Percentiles rank a stretch among this genome's conserved stretches.
Conservation (phyloP, 495 filamentous ascomycete genomes). For the Talaromyces wortmannii region DNA sequence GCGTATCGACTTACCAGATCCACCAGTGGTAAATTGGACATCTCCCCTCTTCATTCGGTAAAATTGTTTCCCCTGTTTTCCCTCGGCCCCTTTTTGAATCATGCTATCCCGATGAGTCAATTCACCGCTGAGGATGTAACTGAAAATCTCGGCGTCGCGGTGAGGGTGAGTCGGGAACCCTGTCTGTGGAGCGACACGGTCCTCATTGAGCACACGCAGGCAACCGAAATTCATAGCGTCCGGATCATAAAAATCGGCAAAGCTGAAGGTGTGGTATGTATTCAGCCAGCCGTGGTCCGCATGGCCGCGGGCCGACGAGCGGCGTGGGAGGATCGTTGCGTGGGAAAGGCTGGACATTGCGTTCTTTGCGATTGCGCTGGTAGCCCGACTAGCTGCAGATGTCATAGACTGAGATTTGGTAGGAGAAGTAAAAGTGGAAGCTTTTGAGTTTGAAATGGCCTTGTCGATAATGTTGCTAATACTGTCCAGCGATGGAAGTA, state of each 20-base stretch:
- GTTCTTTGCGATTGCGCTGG: constrained; percentile 3
- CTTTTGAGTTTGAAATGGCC: background rate
- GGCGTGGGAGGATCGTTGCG: constrained; percentile 57
- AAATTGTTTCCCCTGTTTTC: constrained; percentile 45
- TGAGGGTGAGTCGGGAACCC: constrained; percentile 80
- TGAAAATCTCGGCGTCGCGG: constrained; percentile 78
- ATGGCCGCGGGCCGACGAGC: constrained; percentile 59
- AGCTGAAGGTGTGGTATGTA: constrained; percentile 76
- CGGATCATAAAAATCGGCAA: constrained; percentile 67
- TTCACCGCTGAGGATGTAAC: constrained; percentile 71
- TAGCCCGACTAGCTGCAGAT: background rate
- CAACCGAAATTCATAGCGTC: constrained; percentile 56
- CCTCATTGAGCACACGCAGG: constrained; percentile 77
- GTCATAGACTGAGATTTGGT: background rate
- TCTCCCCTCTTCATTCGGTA: constrained; percentile 70
- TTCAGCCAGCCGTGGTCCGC: constrained; percentile 79
- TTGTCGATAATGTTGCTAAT: background rate
- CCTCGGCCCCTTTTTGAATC: constrained; percentile 52
- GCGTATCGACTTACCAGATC: constrained; percentile 42
- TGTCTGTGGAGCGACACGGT: constrained; percentile 58
- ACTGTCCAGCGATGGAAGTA: background rate
- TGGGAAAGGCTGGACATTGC: constrained; percentile 51
- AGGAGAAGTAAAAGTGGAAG: background rate
- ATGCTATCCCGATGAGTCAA: constrained; percentile 77
- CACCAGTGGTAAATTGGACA: constrained; percentile 78